These are phyloP conservation scores for Lipomyces starkeyi DNA, from an alignment of 805 yeast genomes.

Conservation along the genomic window DNA sequence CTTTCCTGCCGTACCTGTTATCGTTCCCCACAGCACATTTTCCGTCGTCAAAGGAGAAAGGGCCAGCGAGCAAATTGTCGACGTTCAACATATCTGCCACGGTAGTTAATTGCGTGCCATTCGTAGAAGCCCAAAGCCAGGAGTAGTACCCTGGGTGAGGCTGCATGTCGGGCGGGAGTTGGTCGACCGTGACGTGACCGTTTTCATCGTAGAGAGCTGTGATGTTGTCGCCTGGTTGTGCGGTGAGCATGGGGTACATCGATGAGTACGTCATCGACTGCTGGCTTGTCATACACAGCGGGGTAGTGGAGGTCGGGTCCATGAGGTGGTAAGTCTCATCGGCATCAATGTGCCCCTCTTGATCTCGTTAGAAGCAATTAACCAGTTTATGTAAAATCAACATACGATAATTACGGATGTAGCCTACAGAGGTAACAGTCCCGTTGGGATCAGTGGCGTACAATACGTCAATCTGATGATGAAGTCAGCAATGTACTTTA, in stretches of 20 bases:
- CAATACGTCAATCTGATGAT: constrained; percentile 23
- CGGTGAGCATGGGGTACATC: constrained; percentile 37
- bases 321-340: constrained; percentile 36
- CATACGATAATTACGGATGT: constrained; percentile 33
- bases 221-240: constrained; percentile 34
- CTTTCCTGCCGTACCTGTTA: constrained; percentile 23
- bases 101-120: constrained; percentile 30
- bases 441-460: constrained; percentile 31
- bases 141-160: constrained; percentile 39
- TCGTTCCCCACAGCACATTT: constrained; percentile 33
- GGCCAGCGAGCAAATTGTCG: constrained; percentile 35
- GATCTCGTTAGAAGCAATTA: neutral
- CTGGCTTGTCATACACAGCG: constrained; percentile 33
- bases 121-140: constrained; percentile 35
- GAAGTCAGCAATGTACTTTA: too few relatives aligned
- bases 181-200: constrained; percentile 39
- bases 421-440: constrained; percentile 31
- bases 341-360: constrained; percentile 37
- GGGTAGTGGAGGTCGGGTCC: constrained; percentile 23
- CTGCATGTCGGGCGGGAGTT: constrained; percentile 35
- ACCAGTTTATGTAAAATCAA: neutral
- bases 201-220: constrained; percentile 35
- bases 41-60: constrained; percentile 38
- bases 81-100: constrained; percentile 30
- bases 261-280: constrained; percentile 30